Evolutionary conservation across 768 basidiomycete species (phyloP), one percentile per base, ranked within the genome.

Genomic region (Amanita pseudoporphyria): DNA sequence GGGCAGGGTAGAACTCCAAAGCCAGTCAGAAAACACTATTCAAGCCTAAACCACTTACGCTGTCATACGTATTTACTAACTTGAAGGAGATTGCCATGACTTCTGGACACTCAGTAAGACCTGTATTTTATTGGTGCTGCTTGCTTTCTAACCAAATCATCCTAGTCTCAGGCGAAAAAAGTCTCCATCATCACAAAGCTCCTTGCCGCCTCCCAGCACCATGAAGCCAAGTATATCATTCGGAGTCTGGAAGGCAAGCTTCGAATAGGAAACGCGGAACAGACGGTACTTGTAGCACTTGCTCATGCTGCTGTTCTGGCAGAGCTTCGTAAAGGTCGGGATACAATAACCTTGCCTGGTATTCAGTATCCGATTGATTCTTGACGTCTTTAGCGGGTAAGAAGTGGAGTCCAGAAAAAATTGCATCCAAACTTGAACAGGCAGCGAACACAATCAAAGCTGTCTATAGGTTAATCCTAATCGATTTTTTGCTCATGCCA

Each of bases 211-310:
- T 98, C 94, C 62, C 84, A 89, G 59, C 90, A 82, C 52, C 70
- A 78, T 26, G 96, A 99, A 67, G 94, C 96, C 19, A 98, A 97
- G 62, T 99, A 94, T 63, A 88, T 98, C 56, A 84, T 98, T 31
- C 84, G 95, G 35, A 92, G 89, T 61, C 69, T 97, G 55, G 94
- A 97, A 68, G 96, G 96, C 52, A 99, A 99, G 65, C 77, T 99
- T 32, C 80, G 96, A 12, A 98, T 99, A 61, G 91, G 96, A 36
- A 87, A 97, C 61, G 96, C 96, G 6, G 96, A 98, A 63, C 84
- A 90, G 48, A 94, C 93, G 0, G 84, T 96, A n/a, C 71, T 98
- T 39, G 87, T 95, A 31, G 87, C 93, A n/a, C 71, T 99, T 33
- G 89, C 95, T 0, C 91, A 92, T 60, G 95, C 95, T 10, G 78